Evolutionary conservation across 2,329 filamentous ascomycete genomes (phyloP), one percentile per base, ranked within the genome.

Genomic region (Hymenoscyphus fraxineus): DNA sequence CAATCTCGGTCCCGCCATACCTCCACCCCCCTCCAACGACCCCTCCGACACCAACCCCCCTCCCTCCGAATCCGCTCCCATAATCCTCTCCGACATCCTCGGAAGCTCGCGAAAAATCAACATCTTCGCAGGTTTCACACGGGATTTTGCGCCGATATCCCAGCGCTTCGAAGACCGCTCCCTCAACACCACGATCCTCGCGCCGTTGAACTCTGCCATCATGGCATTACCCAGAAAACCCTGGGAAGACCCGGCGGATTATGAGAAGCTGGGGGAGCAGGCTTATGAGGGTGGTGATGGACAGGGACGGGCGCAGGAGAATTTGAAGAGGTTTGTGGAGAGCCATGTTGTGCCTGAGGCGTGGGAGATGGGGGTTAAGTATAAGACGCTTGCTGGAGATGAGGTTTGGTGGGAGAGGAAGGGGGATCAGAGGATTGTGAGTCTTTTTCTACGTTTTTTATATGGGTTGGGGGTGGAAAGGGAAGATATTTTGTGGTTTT

Each of bases 81-180:
- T 94, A 39, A 86, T 92, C 66, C 85, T 98, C 63, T 90, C 89
- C 54, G 94, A 98, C 77, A 88, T 97, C 40, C 88, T 97, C 69
- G 89, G 90, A 47, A 88, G 88, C 69, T 88, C 92, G 63, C 88
- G 90, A 70, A 85, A 82, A 66, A 90, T 97, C 74, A 93, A 92
- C 68, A 88, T 93, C 70, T 98, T 97, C 78, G 90, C 92, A 38
- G 87, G 88, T 54, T 87, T 96, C 73, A 88, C 89, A 5, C 87
- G 93, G 65, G 89, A 94, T 73, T 86, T 93, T 71, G 84, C 88
- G 58, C 78, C 82, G n/a, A 82, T 93, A 22, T 84, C 86, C 10
- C 78, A 80, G 27, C 89, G 91, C 0, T 84, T 98, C 15, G 85
- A 90, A 70, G 84, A 92, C 74, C 77, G 82, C 0, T 74, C 79